Percentiles rank a stretch among this genome's conserved stretches.
Conservation (phyloP, 495 filamentous ascomycete species). For the Podospora australis region DNA sequence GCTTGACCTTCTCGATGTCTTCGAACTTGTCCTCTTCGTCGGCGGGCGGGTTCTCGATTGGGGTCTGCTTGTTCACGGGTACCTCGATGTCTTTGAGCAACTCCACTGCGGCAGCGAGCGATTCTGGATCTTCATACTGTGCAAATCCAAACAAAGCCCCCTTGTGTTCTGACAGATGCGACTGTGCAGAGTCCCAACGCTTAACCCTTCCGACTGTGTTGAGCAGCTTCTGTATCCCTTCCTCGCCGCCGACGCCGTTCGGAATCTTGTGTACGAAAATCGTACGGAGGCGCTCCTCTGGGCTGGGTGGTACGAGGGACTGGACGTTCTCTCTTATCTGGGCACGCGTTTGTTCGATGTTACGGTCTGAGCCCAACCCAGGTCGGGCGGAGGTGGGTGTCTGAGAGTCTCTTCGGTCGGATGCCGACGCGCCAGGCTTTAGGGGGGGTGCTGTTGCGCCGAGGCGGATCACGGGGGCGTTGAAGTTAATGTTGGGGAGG, state of each 20-base stretch:
- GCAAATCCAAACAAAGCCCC: slow-evolving; percentile 90
- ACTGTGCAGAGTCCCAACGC: slow-evolving; percentile 61
- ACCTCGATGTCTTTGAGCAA: slow-evolving; percentile 81
- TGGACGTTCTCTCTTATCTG: slow-evolving; percentile 68
- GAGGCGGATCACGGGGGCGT: slow-evolving; percentile 90
- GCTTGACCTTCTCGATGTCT: slow-evolving; percentile 59
- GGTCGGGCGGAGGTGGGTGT: slow-evolving; percentile 44
- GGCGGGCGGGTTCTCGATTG: slow-evolving; percentile 38
- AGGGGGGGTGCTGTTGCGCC: slow-evolving; percentile 61
- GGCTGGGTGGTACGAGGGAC: slow-evolving; percentile 75
- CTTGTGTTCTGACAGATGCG: slow-evolving; percentile 73
- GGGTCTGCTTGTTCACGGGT: slow-evolving; percentile 65
- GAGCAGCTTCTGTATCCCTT: slow-evolving; percentile 76
- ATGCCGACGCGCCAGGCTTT: slow-evolving; percentile 50
- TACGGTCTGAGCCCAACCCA: slow-evolving; percentile 60
- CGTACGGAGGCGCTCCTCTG: slow-evolving; percentile 84
- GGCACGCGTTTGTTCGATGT: slow-evolving; percentile 60
- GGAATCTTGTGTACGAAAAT: slow-evolving; percentile 87
- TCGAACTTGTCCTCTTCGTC: slow-evolving; percentile 46
- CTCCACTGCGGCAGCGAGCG: slow-evolving; percentile 78
- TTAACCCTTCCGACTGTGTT: slow-evolving; percentile 68
- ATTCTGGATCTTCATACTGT: slow-evolving; percentile 90
- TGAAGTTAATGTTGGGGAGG: slow-evolving; percentile 97
- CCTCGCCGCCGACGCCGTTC: slow-evolving; percentile 67
- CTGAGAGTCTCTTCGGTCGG: slow-evolving; percentile 36